phyloP scores from a whole-genome alignment of 306 rosid species.

The Vigna unguiculata region DNA sequence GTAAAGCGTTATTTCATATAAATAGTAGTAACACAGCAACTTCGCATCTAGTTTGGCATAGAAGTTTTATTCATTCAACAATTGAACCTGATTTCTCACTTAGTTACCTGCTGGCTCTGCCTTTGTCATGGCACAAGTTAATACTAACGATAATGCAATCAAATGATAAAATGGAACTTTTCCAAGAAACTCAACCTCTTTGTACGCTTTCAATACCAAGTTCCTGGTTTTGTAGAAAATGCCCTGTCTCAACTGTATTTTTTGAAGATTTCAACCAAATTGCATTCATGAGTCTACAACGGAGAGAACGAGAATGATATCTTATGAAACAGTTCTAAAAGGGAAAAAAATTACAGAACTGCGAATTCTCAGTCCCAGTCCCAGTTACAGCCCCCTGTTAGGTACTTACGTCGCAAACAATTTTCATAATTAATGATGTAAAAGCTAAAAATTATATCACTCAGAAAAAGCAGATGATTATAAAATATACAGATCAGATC shows the following conservation, averaged over 20 bases:
- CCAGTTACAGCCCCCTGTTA: neutral
- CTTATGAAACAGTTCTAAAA: neutral
- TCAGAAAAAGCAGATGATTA: neutral
- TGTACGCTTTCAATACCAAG: too few species aligned
- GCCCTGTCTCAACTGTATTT: neutral
- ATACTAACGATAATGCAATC: neutral
- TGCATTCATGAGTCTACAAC: neutral
- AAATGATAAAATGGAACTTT: neutral
- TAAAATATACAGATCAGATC: conserved; percentile 4
- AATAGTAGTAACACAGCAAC: too few species aligned
- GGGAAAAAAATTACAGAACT: neutral
- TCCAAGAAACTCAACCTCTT: neutral
- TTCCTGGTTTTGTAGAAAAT: too few species aligned
- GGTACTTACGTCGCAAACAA: neutral
- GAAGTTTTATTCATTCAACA: neutral
- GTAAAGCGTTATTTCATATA: too few species aligned
- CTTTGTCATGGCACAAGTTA: neutral
- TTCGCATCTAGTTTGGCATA: neutral
- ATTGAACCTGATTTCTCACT: neutral
- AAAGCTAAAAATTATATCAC: neutral
- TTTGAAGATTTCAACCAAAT: neutral
- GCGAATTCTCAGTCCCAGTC: neutral
- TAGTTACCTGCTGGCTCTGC: too few species aligned
- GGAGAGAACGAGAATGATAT: neutral
- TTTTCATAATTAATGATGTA: conserved; percentile 4